Evolutionary conservation across 2,329 filamentous ascomycete genomes (phyloP).

Genomic region (Xylaria sp.): DNA sequence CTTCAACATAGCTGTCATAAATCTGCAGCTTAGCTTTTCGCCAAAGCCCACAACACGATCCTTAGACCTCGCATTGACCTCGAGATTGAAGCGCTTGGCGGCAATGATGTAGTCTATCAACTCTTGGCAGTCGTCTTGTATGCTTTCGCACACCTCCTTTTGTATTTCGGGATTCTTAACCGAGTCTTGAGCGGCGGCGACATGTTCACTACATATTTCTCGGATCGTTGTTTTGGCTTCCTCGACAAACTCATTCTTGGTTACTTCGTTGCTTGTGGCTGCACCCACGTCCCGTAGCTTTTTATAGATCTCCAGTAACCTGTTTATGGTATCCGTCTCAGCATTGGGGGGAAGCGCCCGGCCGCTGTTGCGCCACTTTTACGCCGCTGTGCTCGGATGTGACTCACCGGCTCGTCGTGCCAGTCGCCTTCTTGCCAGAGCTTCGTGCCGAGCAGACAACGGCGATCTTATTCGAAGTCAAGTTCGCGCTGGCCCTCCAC

Average conservation of each 20-base stretch:
- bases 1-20: constrained; percentile 83
- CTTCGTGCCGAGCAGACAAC: constrained; percentile 96
- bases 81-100: constrained; percentile 69
- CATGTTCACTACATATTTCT: constrained; percentile 82
- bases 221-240: constrained; percentile 77
- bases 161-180: constrained; percentile 63
- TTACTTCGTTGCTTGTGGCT: constrained; percentile 57
- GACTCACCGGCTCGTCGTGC: constrained; percentile 91
- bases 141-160: constrained; percentile 65
- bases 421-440: constrained; percentile 90
- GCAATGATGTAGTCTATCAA: constrained; percentile 75
- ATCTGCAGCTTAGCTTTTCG: constrained; percentile 92
- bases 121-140: constrained; percentile 79
- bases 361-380: background rate
- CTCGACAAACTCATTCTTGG: constrained; percentile 59
- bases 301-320: constrained; percentile 64
- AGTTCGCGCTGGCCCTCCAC: constrained; percentile 54
- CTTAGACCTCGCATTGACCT: constrained; percentile 79
- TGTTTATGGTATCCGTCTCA: constrained; percentile 43
- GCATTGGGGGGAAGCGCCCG: constrained; percentile 18
- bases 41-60: constrained; percentile 93
- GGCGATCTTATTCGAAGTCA: constrained; percentile 76
- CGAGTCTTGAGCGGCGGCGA: constrained; percentile 70
- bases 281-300: constrained; percentile 61
- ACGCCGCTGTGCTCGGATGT: constrained; percentile 7